phyloP scores from a whole-genome alignment of 2,329 filamentous ascomycete genomes.

The Fusarium sp. region DNA sequence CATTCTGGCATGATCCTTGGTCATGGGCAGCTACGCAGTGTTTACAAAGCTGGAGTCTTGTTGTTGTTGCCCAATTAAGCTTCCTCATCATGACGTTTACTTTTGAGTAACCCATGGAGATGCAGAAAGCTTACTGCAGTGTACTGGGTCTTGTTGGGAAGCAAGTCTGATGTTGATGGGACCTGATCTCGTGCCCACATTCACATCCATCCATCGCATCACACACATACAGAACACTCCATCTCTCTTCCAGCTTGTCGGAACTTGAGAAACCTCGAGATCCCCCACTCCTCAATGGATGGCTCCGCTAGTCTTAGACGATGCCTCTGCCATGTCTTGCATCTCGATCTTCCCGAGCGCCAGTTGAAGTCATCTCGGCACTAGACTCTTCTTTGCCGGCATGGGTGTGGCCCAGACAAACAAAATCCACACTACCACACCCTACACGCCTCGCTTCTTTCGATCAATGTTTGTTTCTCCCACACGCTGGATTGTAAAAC shows the following conservation, averaged over 20 bases:
- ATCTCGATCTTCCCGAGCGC: conserved; percentile 45
- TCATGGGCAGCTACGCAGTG: conserved; percentile 24
- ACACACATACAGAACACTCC: not conserved
- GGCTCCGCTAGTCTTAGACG: conserved; percentile 32
- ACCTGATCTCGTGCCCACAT: conserved; percentile 12
- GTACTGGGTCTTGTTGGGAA: not conserved
- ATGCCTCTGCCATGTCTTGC: conserved; percentile 41
- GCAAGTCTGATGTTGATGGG: not conserved
- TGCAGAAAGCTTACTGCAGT: conserved; percentile 7
- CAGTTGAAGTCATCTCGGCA: conserved; percentile 40
- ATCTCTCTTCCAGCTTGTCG: conserved; percentile 1
- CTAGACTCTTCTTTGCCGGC: conserved; percentile 33
- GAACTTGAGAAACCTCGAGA: conserved; percentile 20
- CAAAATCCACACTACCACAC: conserved; percentile 19
- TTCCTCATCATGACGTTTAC: conserved; percentile 34
- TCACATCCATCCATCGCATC: not conserved
- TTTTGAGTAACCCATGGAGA: conserved; percentile 35
- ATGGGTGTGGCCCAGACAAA: conserved; percentile 20
- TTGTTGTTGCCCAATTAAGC: conserved; percentile 37
- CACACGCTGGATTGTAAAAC: conserved; percentile 9
- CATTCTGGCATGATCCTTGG: conserved; percentile 42
- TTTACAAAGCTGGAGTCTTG: conserved; percentile 33
- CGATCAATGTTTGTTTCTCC: conserved; percentile 25
- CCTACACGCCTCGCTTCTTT: not conserved
- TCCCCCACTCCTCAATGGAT: conserved; percentile 24